Evolutionary conservation across 768 basidiomycete genomes (phyloP), one percentile per base, ranked within the genome.

Genomic region (Leucosporidium creatinivorum): DNA sequence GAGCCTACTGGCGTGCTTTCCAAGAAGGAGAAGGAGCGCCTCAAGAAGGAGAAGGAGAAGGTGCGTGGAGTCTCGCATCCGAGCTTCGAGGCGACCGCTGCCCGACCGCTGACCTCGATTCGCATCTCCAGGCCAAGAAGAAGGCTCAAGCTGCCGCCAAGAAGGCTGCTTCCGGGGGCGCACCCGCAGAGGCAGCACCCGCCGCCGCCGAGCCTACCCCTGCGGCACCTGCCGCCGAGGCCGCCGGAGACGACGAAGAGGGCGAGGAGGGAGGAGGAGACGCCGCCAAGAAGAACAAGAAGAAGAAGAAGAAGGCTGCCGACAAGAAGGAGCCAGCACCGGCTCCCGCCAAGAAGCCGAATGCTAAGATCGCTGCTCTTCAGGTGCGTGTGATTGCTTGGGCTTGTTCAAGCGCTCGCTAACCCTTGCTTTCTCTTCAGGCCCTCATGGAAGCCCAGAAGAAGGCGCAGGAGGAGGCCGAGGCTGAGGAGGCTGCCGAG

Each of bases 1-100:
- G 81, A 83, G 36, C 60, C 64, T 26, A 74, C 81, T 5, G 86
- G 87, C 79, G 77, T 94, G 39, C 79, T 96, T 47, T 87, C 88
- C 23, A 97, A 97, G 81, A 96, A 94, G 78, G 91, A 98, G 82
- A 97, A 97, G 80, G 93, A 97, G 78, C 87, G 87, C 77, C 81
- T 94, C 68, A 97, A 98, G 85, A 98, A 97, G 80, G 93, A 97
- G 79, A 85, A 86, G 61, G 93, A 96, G 81, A 96, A 96, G 87
- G 92, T 87, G 47, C 58, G 75, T 26, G 58, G 68, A 60, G 51
- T 6, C 13, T 17, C 57, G 67, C 58, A 54, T 39, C 69, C 61
- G 19, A 10, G 58, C 52, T 25, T 23, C 23, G 25, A 15, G 36
- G 25, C 26, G 23, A 1, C 21, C 23, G 19, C 59, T 50, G 33